Base-by-base conservation (phyloP, 768 basidiomycete genomes). In the Candolleomyces aberdarensis region DNA sequence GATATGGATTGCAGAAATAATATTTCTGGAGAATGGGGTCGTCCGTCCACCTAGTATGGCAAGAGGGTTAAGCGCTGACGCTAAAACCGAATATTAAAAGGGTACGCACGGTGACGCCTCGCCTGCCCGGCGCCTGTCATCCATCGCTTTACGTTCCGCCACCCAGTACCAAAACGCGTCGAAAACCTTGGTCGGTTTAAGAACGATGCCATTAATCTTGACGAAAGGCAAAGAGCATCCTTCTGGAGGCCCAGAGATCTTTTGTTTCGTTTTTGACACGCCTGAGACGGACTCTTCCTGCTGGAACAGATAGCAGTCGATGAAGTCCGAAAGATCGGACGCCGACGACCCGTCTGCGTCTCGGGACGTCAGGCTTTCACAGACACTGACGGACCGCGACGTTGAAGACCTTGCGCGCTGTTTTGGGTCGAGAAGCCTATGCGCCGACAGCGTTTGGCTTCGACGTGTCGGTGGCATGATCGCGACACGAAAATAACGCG, bases 1-100 rank as follows among this genome's bases (percentile, higher is more conserved):
- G 88, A 67, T 81, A 93, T 0, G 87, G 83, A 66, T 91, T 91
- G 73, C 89, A 91, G 69, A 91, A 92, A 32, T 77, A 79, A 64
- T 84, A 80, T 13, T 74, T 67, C 2, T 69, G 76, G 19, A 93
- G 75, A 54, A 87, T 83, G 3, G 71, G 66, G 68, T 93, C 88
- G 1, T 79, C 69, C 0, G 90, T 90, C 91, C 91, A 93, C 31
- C 86, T 87, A 59, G 26, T 61, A 32, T 31, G 17, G 32, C 10
- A 53, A 49, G n/a, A 10, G 11, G n/a, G 13, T 32, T 32, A 31
- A 11, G 17, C 10, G 32, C 17, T 53, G 26, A 53, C 32, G 9
- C 39, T 19, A 56, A 19, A 39, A 43, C 19, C 8, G 19, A 36
- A 36, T 7, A 36, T 36, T 36, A 36, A 36, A 36, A 20, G 22